Evolutionary conservation across 805 yeast species (phyloP).

Genomic region (Ogataea trehaloabstinens): DNA sequence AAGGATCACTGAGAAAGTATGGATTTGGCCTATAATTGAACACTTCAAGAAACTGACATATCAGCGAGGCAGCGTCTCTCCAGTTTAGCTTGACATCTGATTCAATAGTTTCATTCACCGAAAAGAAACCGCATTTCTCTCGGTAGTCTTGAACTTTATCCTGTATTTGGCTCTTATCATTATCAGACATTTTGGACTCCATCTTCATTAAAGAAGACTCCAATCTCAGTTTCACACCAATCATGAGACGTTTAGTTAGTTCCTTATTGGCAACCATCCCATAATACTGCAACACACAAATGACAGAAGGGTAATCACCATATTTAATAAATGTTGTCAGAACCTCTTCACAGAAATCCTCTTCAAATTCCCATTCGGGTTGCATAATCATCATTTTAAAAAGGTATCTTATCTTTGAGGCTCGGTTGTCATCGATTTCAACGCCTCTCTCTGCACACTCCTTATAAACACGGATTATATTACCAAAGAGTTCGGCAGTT

Average conservation of each 20-base stretch:
- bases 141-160: constrained; percentile 13
- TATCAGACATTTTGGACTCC: constrained; percentile 14
- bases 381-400: constrained; percentile 16
- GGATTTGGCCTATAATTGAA: constrained; percentile 24
- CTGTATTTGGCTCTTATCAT: constrained; percentile 6
- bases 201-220: constrained; percentile 23
- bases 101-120: constrained; percentile 11
- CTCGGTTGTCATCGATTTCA: constrained; percentile 8
- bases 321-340: constrained; percentile 23
- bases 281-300: constrained; percentile 24
- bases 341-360: constrained; percentile 16
- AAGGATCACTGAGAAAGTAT: constrained; percentile 15
- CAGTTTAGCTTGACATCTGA: constrained; percentile 12
- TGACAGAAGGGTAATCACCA: constrained; percentile 24
- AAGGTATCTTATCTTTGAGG: constrained; percentile 13
- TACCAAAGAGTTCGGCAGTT: constrained; percentile 18
- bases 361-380: constrained; percentile 16
- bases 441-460: constrained; percentile 8
- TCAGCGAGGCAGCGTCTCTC: constrained; percentile 22
- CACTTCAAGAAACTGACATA: constrained; percentile 20
- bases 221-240: constrained; percentile 17
- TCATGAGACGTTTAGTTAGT: constrained; percentile 13
- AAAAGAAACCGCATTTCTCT: constrained; percentile 19
- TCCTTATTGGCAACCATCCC: constrained; percentile 19
- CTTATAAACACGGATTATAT: constrained; percentile 17